These are phyloP conservation scores for Sclerotinia subarctica DNA, from an alignment of 2,329 filamentous ascomycete species.

Conservation along the genomic window DNA sequence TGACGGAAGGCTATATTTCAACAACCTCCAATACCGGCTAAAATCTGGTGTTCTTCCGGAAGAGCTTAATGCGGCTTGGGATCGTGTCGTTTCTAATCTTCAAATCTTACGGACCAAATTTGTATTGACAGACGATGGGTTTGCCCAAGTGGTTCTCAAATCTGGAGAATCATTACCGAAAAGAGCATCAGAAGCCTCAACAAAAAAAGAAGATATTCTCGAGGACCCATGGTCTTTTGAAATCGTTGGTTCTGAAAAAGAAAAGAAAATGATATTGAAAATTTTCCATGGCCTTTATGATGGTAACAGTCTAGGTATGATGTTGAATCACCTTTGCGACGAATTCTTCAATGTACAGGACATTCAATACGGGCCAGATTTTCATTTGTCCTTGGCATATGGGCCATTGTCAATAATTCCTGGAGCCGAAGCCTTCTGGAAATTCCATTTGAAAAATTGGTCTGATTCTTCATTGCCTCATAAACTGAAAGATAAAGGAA, in stretches of 20 bases:
- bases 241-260: background rate
- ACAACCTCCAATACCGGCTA: constrained; percentile 64
- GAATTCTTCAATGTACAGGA: constrained; percentile 45
- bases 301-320: constrained; percentile 69
- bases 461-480: constrained; percentile 22
- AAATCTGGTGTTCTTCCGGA: constrained; percentile 43
- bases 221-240: constrained; percentile 31
- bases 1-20: constrained; percentile 66
- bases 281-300: constrained; percentile 90
- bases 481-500: background rate
- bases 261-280: constrained; percentile 53
- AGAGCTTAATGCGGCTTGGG: constrained; percentile 57
- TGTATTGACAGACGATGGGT: constrained; percentile 68
- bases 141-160: constrained; percentile 66
- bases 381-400: constrained; percentile 63
- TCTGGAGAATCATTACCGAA: constrained; percentile 29
- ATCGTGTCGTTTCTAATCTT: constrained; percentile 47
- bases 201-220: constrained; percentile 32
- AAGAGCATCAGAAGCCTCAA: background rate
- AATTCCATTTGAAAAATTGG: constrained; percentile 32
- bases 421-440: constrained; percentile 66
- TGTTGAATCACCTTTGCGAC: constrained; percentile 57
- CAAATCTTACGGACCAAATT: constrained; percentile 73
- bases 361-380: constrained; percentile 48
- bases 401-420: constrained; percentile 59